These are phyloP conservation scores for Geranomyces variabilis DNA, from an alignment of 192 early-diverging fungal species.

Conservation along the genomic window DNA sequence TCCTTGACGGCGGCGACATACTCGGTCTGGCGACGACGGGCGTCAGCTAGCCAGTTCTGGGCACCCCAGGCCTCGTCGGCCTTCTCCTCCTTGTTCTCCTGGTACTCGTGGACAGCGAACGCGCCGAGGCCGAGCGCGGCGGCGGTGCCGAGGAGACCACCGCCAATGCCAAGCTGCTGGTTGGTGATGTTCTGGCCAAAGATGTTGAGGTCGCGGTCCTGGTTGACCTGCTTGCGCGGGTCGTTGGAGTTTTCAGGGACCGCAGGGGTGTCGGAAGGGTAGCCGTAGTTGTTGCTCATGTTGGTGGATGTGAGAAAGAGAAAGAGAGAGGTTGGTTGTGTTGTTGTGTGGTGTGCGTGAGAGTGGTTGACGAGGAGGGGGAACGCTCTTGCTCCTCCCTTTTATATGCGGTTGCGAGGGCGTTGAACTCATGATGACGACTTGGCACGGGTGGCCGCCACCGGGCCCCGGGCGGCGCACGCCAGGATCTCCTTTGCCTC, in stretches of 20 bases:
- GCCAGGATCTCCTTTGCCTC: no score
- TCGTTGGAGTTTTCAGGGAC: conserved; percentile 23
- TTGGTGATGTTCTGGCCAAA: conserved; percentile 12
- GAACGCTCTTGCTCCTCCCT: no score
- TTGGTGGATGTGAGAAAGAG: no score
- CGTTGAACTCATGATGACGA: no score
- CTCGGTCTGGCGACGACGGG: conserved; percentile 31
- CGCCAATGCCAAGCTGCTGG: conserved; percentile 30
- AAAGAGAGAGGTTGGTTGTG: no score
- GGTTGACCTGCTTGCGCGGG: conserved; percentile 25
- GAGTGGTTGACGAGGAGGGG: no score
- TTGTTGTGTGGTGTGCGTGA: no score
- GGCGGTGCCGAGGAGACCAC: conserved; percentile 42
- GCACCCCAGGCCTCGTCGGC: conserved; percentile 17
- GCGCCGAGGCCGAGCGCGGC: conserved; percentile 44
- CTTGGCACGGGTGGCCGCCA: no score
- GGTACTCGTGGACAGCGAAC: conserved; percentile 43
- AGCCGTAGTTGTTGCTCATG: not conserved
- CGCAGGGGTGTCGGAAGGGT: not conserved
- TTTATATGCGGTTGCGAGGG: no score
- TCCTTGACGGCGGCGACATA: conserved; percentile 29
- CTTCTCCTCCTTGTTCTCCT: conserved; percentile 23
- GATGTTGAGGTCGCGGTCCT: conserved; percentile 18
- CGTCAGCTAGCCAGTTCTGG: conserved; percentile 28
- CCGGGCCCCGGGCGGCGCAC: no score